A percentile compares a stretch with the other conserved stretches of the same genome.
Conservation (phyloP, 2,329 filamentous ascomycete species). For the Alternaria dauci region DNA sequence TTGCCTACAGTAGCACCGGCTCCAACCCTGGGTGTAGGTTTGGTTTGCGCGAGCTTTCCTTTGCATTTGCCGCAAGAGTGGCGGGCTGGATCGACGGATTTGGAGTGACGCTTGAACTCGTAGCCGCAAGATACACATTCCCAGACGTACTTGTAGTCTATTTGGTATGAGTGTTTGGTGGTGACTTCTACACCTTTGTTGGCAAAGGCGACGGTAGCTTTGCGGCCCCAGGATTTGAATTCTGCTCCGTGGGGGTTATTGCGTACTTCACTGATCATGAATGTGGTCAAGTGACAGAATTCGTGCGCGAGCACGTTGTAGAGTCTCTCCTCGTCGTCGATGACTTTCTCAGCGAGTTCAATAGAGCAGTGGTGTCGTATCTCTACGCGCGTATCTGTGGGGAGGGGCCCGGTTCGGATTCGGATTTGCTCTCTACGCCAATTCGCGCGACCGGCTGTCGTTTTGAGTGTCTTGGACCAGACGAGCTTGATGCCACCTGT, state of each 20-base stretch:
- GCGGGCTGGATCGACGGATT: conserved; percentile 76
- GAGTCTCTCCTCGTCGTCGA: conserved; percentile 75
- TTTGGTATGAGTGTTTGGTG: conserved; percentile 88
- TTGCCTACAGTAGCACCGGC: conserved; percentile 9
- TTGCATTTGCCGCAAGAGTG: conserved; percentile 83
- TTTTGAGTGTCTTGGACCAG: conserved; percentile 82
- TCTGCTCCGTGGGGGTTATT: conserved; percentile 82
- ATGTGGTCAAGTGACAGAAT: conserved; percentile 93
- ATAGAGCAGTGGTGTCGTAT: conserved; percentile 74
- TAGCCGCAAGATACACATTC: conserved; percentile 72
- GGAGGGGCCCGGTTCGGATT: conserved; percentile 36
- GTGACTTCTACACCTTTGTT: conserved; percentile 76
- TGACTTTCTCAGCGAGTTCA: conserved; percentile 88
- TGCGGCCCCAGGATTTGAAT: conserved; percentile 75
- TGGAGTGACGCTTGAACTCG: conserved; percentile 84
- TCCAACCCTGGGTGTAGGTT: conserved; percentile 71
- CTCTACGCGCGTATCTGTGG: conserved; percentile 36
- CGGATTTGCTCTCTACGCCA: conserved; percentile 58
- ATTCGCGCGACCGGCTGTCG: conserved; percentile 72
- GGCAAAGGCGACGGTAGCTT: conserved; percentile 66
- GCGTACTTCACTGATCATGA: conserved; percentile 80
- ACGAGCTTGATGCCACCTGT: conserved; percentile 76
- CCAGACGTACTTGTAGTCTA: conserved; percentile 94
- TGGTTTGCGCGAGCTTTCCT: conserved; percentile 73
- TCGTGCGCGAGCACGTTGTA: conserved; percentile 95